These are phyloP conservation scores for Aethionema arabicum DNA, from an alignment of 345 rosid genomes.

Conservation along the genomic window DNA sequence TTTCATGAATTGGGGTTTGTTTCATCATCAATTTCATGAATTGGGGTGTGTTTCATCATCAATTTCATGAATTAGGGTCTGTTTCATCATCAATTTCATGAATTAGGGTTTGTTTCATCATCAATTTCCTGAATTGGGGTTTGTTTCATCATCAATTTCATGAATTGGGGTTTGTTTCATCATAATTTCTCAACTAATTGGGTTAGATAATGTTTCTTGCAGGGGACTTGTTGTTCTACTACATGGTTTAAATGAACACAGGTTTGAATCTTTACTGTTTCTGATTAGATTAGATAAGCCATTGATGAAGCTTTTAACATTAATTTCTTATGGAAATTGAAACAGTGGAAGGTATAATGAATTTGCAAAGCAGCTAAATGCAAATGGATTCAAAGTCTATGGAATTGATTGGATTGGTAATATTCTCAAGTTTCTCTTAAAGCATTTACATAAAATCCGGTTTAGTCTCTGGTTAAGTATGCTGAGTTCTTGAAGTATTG, in stretches of 20 bases:
- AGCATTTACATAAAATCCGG: background rate
- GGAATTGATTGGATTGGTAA: constrained; percentile 97
- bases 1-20: no score
- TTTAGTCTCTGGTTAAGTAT: background rate
- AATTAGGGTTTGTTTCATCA: no score
- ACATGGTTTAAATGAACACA: constrained; percentile 94
- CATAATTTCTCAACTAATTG: no score
- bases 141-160: no score
- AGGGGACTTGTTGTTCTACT: constrained; percentile 80
- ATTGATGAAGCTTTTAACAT: background rate
- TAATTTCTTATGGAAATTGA: background rate
- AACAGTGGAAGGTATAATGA: constrained; percentile 79
- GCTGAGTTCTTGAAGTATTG: background rate
- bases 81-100: no score
- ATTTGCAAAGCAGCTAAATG: constrained; percentile 82
- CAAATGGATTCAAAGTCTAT: constrained; percentile 81
- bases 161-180: no score
- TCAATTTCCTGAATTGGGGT: background rate
- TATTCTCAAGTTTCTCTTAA: constrained; percentile 19
- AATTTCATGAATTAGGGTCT: no score
- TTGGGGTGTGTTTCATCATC: no score
- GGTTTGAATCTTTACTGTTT: constrained; percentile 45
- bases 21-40: no score
- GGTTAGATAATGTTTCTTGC: no score
- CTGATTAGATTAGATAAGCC: constrained; percentile 7